These are phyloP conservation scores for Myrica gale DNA, from an alignment of 306 rosid species.

Conservation along the genomic window DNA sequence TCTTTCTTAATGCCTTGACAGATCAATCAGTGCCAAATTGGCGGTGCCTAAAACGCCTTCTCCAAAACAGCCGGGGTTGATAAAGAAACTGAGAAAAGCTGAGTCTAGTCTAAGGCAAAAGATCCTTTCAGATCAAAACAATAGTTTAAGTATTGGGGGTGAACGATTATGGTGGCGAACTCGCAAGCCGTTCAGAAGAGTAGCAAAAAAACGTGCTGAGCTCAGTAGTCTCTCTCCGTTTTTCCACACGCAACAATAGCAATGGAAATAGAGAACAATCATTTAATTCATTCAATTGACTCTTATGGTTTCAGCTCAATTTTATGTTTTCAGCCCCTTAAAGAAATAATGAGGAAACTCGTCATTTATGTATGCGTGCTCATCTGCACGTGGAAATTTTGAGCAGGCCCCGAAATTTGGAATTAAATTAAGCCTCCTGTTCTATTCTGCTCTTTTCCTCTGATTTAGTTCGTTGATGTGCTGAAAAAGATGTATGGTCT, in stretches of 20 bases:
- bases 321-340: constrained; percentile 30
- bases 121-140: constrained; percentile 31
- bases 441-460: not conserved
- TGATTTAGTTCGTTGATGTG: not conserved
- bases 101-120: constrained; percentile 28
- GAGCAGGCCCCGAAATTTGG: not conserved
- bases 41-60: constrained; percentile 90
- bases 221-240: constrained; percentile 58
- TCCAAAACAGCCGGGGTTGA: constrained; percentile 57
- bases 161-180: constrained; percentile 77
- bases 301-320: constrained; percentile 34
- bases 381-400: not conserved
- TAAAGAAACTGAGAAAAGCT: constrained; percentile 53
- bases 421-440: not conserved
- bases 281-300: constrained; percentile 78
- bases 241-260: constrained; percentile 38
- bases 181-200: constrained; percentile 88
- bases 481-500: not conserved
- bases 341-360: constrained; percentile 12
- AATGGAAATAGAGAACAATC: constrained; percentile 33
- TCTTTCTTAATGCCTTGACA: constrained; percentile 36
- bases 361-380: constrained; percentile 12
- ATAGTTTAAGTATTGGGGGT: constrained; percentile 43
- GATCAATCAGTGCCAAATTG: constrained; percentile 43
- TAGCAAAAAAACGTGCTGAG: constrained; percentile 60